A percentile compares a stretch with the other conserved stretches of the same genome.
Evolutionary conservation across 2,329 filamentous ascomycete genomes (phyloP).

Genomic region (Aspergillus neoniger): DNA sequence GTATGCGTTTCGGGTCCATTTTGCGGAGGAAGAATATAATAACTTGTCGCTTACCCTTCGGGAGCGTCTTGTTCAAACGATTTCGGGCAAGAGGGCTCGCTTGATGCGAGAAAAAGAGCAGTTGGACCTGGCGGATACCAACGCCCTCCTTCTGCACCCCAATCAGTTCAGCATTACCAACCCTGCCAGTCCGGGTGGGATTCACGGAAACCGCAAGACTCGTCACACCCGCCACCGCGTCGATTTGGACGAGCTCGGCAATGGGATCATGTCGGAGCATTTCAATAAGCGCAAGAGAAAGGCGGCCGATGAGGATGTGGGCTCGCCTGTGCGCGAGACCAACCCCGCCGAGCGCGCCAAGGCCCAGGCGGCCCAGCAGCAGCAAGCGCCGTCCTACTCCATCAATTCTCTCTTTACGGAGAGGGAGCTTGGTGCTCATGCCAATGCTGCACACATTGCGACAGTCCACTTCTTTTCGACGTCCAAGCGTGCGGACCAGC

Average conservation of each 20-base stretch:
- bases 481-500: slow-evolving; percentile 50
- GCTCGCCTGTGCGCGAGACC: slow-evolving; percentile 57
- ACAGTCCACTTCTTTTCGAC: slow-evolving; percentile 61
- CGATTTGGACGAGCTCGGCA: slow-evolving; percentile 55
- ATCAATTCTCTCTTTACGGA: slow-evolving; percentile 67
- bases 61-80: slow-evolving; percentile 60
- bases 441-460: slow-evolving; percentile 62
- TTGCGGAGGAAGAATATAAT: slow-evolving; percentile 64
- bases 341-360: slow-evolving; percentile 55
- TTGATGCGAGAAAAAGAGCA: slow-evolving; percentile 67
- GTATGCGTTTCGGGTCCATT: slow-evolving; percentile 61
- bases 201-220: slow-evolving; percentile 64
- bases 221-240: slow-evolving; percentile 62
- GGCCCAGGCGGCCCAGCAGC: slow-evolving; percentile 56
- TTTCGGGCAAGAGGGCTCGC: slow-evolving; percentile 59
- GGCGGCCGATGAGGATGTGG: slow-evolving; percentile 58
- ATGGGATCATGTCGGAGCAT: slow-evolving; percentile 49
- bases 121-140: slow-evolving; percentile 66
- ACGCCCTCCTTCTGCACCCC: slow-evolving; percentile 64
- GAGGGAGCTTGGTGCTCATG: slow-evolving; percentile 64
- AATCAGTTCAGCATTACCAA: slow-evolving; percentile 68
- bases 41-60: slow-evolving; percentile 61
- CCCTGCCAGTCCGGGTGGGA: slow-evolving; percentile 63
- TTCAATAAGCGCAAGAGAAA: slow-evolving; percentile 62
- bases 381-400: slow-evolving; percentile 61